Evolutionary conservation across 2,329 filamentous ascomycete genomes (phyloP).

Genomic region (Bipolaris zeicola): DNA sequence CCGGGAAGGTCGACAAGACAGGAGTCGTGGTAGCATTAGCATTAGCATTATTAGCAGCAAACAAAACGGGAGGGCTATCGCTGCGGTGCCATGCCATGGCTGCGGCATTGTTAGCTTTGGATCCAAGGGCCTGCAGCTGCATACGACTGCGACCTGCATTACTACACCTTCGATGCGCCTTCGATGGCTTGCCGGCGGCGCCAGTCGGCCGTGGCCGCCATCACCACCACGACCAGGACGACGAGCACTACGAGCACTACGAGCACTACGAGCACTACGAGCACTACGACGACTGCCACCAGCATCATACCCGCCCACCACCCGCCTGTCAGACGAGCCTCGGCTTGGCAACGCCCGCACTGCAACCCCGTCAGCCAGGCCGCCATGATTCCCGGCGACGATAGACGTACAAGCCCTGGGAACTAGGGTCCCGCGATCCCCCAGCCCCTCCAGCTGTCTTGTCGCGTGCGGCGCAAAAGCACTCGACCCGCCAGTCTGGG

Average conservation of each 20-base stretch:
- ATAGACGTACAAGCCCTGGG: neutral
- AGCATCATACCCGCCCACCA: neutral
- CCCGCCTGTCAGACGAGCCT: slow-evolving; percentile 7
- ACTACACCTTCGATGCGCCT: slow-evolving; percentile 2
- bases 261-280: neutral
- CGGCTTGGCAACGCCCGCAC: slow-evolving; percentile 13
- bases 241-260: neutral
- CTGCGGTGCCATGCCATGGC: neutral
- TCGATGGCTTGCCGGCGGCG: neutral
- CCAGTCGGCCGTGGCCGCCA: slow-evolving; percentile 2
- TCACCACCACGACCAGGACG: neutral
- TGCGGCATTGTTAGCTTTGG: no score
- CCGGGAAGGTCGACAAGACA: slow-evolving; percentile 2
- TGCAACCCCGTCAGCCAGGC: slow-evolving; percentile 1
- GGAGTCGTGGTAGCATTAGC: no score
- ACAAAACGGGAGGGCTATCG: neutral
- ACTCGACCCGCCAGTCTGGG: slow-evolving; percentile 23
- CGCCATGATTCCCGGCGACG: neutral
- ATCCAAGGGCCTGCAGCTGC: neutral
- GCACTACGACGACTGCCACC: neutral
- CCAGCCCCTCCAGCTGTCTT: slow-evolving; percentile 9
- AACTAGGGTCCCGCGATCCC: neutral
- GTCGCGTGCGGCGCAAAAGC: slow-evolving; percentile 26
- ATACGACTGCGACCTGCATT: neutral
- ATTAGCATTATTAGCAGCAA: no score